Evolutionary conservation across 805 yeast genomes (phyloP), one percentile per base, ranked within the genome.

Genomic region (Saccharomycopsis vini): DNA sequence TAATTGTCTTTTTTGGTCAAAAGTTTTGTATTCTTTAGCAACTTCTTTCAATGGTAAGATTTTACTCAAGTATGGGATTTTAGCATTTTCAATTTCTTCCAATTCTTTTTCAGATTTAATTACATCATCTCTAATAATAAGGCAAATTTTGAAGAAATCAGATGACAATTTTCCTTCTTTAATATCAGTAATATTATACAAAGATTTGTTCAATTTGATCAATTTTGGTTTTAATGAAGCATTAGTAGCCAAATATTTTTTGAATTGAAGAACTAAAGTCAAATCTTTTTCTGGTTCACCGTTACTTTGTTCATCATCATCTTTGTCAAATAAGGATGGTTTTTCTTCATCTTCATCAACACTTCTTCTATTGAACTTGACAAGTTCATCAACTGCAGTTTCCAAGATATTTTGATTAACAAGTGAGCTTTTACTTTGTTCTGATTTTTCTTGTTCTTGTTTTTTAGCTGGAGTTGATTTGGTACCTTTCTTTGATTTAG

Each of bases 1-100:
- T 48, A 92, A 75, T 50, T 78, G 80, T 60, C 97, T 79, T 61
- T 88, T 79, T 47, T 88, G 80, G 62, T 92, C 97, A 56, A 67
- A 92, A n/a, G 85, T 76, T 65, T 87, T 87, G 71, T 78, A 90
- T 49, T 81, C 82, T 28, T 88, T 84, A 61, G 86, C 86, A 51
- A 92, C 69, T 53, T 87, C 82, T 37, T 76, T 69, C 44, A 81
- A 80, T 4, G 92, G 73, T 28, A 88, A 16, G 10, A 48, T 47
- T 18, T 47, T 47, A 16, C 18, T 23, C 36, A 76, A 61, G 32
- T 72, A 62, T 19, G 74, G 71, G 26, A 75, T 64, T 18, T 64
- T 54, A 29, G 63, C 69, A 31, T 61, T 61, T 58, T 75, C 81
- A 43, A 75, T 65, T 45, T 62, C 53, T 43, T 66, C 69, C 46